Evolutionary conservation across 164 flowering plant genomes (phyloP), one percentile per base, ranked within the genome.

Genomic region (Dillenia turbinata): DNA sequence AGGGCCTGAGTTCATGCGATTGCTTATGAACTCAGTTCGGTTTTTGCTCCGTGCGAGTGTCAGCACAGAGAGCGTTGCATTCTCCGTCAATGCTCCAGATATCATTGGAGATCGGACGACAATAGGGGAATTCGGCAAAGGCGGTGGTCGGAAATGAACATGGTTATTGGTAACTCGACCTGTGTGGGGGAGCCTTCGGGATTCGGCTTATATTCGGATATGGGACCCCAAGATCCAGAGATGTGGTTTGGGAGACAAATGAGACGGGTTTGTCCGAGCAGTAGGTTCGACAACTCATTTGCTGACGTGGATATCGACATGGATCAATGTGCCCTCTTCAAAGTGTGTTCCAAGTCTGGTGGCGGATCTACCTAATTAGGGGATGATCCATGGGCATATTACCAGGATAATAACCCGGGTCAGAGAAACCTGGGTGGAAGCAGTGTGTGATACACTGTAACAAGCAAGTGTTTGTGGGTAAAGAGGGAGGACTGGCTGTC

Each of bases 261-360:
- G 97, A 91, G 76, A 96, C 99, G 9, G 99, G 99, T 9, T 86
- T 96, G 96, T 0, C 65, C 92, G n/a, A 87, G 93, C 70, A 83
- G 89, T 65, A 67, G 96, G 76, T 83, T 78, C 59, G 96, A 95
- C 13, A 96, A 94, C 65, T 73, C 96, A 11, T 86, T 94, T 58
- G 91, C 96, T 0, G 96, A 87, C 52, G 85, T 80, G 66, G 95
- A 81, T 15, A 89, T 79, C 0, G 91, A 89, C 57, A 69, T 66
- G 26, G 87, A 81, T 0, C 85, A 74, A 59, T 64, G 66, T 50
- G 51, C 49, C 1, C 51, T 94, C 63, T 84, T 83, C 69, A 94
- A 94, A 77, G 74, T 91, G 2, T 85, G 99, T 44, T 94, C 96
- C 6, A 88, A 87, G 47, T 85, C 95, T 0, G 97, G 97, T 0